Evolutionary conservation across 768 basidiomycete species (phyloP).

Genomic region (Exidia glandulosa): DNA sequence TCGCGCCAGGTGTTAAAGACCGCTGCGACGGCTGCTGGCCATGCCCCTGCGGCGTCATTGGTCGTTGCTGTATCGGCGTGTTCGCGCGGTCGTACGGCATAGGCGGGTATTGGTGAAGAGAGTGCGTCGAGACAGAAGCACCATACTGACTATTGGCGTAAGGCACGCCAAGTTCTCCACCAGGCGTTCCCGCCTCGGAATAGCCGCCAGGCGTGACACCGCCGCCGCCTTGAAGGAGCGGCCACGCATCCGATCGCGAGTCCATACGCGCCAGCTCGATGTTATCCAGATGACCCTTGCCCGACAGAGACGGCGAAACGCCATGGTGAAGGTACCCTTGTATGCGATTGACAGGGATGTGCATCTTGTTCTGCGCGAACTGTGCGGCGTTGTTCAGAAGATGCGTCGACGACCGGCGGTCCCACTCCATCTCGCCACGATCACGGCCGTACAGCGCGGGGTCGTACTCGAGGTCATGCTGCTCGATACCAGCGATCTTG

Average conservation of each 20-base stretch:
- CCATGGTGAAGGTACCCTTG: not conserved
- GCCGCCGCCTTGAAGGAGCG: not conserved
- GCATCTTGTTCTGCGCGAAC: not conserved
- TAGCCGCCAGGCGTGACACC: not conserved
- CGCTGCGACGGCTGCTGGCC: not conserved
- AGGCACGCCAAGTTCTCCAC: not conserved
- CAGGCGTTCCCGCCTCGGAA: not conserved
- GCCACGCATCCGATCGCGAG: not conserved
- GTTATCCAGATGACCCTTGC: not conserved
- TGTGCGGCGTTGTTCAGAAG: constrained; percentile 22
- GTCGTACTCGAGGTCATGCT: constrained; percentile 75
- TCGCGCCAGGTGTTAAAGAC: not conserved
- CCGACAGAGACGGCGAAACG: not conserved
- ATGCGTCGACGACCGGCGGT: constrained; percentile 53
- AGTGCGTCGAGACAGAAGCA: not conserved
- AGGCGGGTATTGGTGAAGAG: not conserved
- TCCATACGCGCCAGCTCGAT: not conserved
- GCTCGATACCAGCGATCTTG: constrained; percentile 71
- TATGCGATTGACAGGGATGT: not conserved
- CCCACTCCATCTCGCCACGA: constrained; percentile 83
- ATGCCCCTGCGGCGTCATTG: not conserved
- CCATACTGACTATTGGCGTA: not conserved
- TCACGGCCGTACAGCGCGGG: constrained; percentile 69
- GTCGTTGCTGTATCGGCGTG: not conserved
- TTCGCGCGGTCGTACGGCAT: not conserved